A percentile compares a stretch with the other conserved stretches of the same genome.
Conservation (phyloP, 2,329 filamentous ascomycete genomes). For the Gliomastix tumulicola region DNA sequence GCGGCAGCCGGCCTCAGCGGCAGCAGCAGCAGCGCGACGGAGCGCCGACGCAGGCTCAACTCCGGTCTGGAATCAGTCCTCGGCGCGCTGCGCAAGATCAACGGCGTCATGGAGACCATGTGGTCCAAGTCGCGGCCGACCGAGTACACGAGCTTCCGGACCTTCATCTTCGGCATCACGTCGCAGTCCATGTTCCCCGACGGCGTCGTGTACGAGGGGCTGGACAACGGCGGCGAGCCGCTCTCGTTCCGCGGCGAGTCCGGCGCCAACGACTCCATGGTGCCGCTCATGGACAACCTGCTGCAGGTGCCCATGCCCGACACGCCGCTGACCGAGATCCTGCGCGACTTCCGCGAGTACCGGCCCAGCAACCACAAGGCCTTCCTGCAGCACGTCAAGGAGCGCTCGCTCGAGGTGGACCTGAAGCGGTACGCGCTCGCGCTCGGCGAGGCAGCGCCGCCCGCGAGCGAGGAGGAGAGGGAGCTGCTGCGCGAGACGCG, state of each 20-base stretch:
- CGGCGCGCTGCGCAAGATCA: constrained; percentile 55
- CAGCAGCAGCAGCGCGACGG: constrained; percentile 10
- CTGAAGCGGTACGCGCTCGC: constrained; percentile 53
- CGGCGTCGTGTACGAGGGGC: constrained; percentile 84
- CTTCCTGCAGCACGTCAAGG: constrained; percentile 68
- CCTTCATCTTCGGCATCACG: constrained; percentile 96
- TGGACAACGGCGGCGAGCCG: constrained; percentile 49
- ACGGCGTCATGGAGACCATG: constrained; percentile 81
- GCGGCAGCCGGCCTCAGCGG: constrained; percentile 26
- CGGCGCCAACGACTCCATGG: constrained; percentile 91
- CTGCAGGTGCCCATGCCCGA: constrained; percentile 80
- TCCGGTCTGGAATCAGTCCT: constrained; percentile 56
- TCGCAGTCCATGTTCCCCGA: constrained; percentile 90
- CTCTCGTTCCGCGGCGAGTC: constrained; percentile 85
- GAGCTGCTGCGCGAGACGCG: constrained; percentile 46
- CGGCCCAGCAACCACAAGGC: constrained; percentile 81
- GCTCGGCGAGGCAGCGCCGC: constrained; percentile 8
- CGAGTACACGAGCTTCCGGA: constrained; percentile 84
- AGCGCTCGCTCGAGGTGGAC: constrained; percentile 37
- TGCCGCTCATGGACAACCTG: constrained; percentile 83
- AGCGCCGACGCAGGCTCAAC: constrained; percentile 53
- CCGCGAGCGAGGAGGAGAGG: constrained; percentile 18
- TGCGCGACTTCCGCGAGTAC: constrained; percentile 84
- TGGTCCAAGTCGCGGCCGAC: constrained; percentile 81
- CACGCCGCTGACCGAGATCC: constrained; percentile 82